These are phyloP conservation scores for Taiozyma sp. DNA, from an alignment of 1,139 yeast species.

Conservation along the genomic window DNA sequence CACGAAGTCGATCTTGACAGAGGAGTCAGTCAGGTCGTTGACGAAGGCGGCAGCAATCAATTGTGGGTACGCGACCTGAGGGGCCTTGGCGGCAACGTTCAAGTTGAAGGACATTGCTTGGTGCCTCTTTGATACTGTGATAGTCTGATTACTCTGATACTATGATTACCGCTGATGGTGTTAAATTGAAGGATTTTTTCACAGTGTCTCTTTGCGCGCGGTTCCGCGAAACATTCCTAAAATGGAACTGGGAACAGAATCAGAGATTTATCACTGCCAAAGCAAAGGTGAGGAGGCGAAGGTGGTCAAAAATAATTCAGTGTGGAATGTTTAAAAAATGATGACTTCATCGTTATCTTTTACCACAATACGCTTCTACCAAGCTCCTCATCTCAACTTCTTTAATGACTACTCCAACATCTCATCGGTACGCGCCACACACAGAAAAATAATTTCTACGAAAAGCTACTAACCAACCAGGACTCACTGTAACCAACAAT, in stretches of 20 bases:
- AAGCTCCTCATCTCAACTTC: too few relatives aligned
- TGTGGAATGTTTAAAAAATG: too few relatives aligned
- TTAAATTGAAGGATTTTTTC: neutral
- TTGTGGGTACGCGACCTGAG: conserved; percentile 72
- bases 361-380: too few relatives aligned
- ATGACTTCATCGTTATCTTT: too few relatives aligned
- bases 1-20: conserved; percentile 58
- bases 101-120: conserved; percentile 31
- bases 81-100: conserved; percentile 82
- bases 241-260: neutral
- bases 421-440: neutral
- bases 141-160: too few relatives aligned
- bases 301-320: too few relatives aligned
- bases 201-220: neutral
- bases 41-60: conserved; percentile 73
- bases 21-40: conserved; percentile 45
- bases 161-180: too few relatives aligned
- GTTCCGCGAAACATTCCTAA: neutral
- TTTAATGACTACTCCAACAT: too few relatives aligned
- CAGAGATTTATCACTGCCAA: neutral
- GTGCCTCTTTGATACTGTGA: neutral
- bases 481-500: neutral
- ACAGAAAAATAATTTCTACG: too few relatives aligned
- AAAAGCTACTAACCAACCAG: too few relatives aligned
- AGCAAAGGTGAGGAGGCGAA: too few relatives aligned